A percentile compares a stretch with the other conserved stretches of the same genome.
phyloP scores from a whole-genome alignment of 345 rosid genomes.

The Camelina neglecta region DNA sequence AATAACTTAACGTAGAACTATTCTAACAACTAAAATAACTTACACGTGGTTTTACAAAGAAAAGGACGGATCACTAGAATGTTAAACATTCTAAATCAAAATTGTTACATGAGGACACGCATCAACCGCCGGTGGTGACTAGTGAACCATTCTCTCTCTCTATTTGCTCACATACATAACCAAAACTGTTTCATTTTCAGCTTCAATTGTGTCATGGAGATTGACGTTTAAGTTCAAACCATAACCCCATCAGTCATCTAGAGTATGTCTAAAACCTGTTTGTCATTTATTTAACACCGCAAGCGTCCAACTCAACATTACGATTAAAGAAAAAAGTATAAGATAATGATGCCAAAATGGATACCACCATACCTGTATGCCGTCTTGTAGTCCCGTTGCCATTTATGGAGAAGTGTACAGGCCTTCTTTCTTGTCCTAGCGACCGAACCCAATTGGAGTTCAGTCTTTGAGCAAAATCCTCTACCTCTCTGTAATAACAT shows the following conservation, averaged over 20 bases:
- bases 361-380: conserved; percentile 51
- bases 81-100: background rate
- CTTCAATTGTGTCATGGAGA: conserved; percentile 27
- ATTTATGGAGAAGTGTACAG: conserved; percentile 52
- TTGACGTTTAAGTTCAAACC: conserved; percentile 32
- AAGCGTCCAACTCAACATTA: conserved; percentile 18
- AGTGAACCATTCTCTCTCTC: conserved; percentile 17
- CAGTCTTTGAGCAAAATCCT: conserved; percentile 87
- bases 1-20: background rate
- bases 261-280: background rate
- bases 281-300: background rate
- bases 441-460: conserved; percentile 77
- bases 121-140: conserved; percentile 26
- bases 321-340: background rate
- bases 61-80: background rate
- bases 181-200: conserved; percentile 32
- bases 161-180: conserved; percentile 25
- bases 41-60: background rate
- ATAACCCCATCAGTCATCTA: conserved; percentile 23
- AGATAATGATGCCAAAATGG: conserved; percentile 23
- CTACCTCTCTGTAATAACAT: conserved; percentile 69
- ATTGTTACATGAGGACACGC: conserved; percentile 20
- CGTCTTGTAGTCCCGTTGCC: conserved; percentile 58
- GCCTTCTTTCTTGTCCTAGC: conserved; percentile 63
- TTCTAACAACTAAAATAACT: background rate